phyloP scores from a whole-genome alignment of 2,329 filamentous ascomycete species.

The Pleurostoma richardsiae region DNA sequence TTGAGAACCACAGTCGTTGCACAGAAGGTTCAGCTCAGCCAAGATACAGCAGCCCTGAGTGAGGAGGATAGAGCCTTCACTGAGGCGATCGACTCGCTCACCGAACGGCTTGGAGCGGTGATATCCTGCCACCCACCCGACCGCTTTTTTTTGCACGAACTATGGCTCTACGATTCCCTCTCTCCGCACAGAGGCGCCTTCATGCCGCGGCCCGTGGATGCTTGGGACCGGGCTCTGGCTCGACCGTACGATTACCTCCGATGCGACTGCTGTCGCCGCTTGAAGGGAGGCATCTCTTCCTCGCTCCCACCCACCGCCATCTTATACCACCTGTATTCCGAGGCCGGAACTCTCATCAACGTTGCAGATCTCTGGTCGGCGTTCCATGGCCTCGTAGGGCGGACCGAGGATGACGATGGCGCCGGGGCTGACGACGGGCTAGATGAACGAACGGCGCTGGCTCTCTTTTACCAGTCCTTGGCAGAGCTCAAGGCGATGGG shows the following conservation, averaged over 20 bases:
- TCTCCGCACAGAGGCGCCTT: slow-evolving; percentile 70
- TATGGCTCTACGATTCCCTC: slow-evolving; percentile 70
- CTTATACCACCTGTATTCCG: slow-evolving; percentile 73
- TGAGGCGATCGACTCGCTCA: slow-evolving; percentile 53
- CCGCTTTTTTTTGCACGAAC: slow-evolving; percentile 59
- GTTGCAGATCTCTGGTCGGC: slow-evolving; percentile 76
- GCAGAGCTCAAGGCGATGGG: slow-evolving; percentile 83
- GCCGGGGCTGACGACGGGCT: slow-evolving; percentile 30
- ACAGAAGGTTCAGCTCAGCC: slow-evolving; percentile 75
- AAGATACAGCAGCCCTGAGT: slow-evolving; percentile 65
- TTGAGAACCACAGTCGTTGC: slow-evolving; percentile 74
- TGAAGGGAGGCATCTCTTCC: slow-evolving; percentile 44
- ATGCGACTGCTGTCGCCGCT: slow-evolving; percentile 61
- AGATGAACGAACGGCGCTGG: slow-evolving; percentile 55
- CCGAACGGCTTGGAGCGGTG: slow-evolving; percentile 37
- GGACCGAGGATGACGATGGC: slow-evolving; percentile 29
- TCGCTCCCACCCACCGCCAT: slow-evolving; percentile 68
- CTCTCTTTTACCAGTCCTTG: slow-evolving; percentile 78
- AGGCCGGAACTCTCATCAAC: slow-evolving; percentile 73
- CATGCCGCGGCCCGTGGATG: slow-evolving; percentile 64
- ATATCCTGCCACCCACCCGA: slow-evolving; percentile 31
- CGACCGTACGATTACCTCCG: slow-evolving; percentile 73
- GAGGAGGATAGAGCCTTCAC: slow-evolving; percentile 69
- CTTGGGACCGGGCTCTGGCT: slow-evolving; percentile 66
- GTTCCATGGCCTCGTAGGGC: slow-evolving; percentile 59